Evolutionary conservation across 1,139 yeast genomes (phyloP).

Genomic region (Casaregolazyma lundiana): DNA sequence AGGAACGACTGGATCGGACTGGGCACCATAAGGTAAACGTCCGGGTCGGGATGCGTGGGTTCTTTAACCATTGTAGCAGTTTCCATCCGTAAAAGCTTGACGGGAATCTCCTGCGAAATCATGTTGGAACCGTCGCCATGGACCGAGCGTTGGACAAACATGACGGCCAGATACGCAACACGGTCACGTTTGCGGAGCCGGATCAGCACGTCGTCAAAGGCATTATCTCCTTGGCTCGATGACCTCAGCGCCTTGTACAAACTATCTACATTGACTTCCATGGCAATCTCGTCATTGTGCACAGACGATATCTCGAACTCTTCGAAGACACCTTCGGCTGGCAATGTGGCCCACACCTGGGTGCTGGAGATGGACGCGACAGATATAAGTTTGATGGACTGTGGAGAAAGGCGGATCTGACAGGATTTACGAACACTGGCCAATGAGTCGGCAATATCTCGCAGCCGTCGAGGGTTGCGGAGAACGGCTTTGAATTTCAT

Average conservation of each 20-base stretch:
- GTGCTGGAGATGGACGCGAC: slow-evolving; percentile 22
- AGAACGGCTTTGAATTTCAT: slow-evolving; percentile 22
- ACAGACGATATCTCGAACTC: slow-evolving; percentile 13
- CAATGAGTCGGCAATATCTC: slow-evolving; percentile 26
- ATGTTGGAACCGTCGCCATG: slow-evolving; percentile 18
- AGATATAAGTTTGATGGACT: slow-evolving; percentile 20
- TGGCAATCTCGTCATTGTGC: slow-evolving; percentile 16
- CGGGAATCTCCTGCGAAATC: slow-evolving; percentile 29
- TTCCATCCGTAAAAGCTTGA: slow-evolving; percentile 20
- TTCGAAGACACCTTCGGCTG: slow-evolving; percentile 16
- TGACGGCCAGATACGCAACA: slow-evolving; percentile 22
- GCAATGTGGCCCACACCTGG: slow-evolving; percentile 24
- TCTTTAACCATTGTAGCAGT: slow-evolving; percentile 21
- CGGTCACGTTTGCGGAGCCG: slow-evolving; percentile 23
- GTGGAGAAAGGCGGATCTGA: slow-evolving; percentile 20
- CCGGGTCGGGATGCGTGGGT: slow-evolving; percentile 26
- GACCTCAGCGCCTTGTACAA: slow-evolving; percentile 24
- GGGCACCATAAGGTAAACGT: slow-evolving; percentile 19
- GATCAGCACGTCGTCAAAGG: slow-evolving; percentile 18
- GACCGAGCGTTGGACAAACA: slow-evolving; percentile 18
- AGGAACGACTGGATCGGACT: slow-evolving; percentile 15
- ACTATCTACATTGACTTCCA: slow-evolving; percentile 25
- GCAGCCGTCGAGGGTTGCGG: slow-evolving; percentile 16
- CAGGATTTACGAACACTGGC: slow-evolving; percentile 25
- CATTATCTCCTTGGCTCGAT: slow-evolving; percentile 14